These are phyloP conservation scores for Geum urbanum DNA, from an alignment of 306 rosid species.

Conservation along the genomic window DNA sequence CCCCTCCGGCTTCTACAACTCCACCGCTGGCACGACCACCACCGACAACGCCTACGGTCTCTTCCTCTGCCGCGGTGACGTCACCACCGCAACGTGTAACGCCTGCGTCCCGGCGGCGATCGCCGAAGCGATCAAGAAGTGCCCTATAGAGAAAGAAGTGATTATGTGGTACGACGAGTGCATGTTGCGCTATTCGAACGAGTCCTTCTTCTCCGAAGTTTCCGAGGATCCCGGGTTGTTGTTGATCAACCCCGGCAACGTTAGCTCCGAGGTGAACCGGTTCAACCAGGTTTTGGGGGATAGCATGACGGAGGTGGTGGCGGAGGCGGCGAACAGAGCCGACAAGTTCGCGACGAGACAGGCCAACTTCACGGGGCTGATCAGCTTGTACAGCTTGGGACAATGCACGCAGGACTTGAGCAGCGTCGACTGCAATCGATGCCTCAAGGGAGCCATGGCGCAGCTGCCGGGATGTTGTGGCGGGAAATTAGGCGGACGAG, in stretches of 20 bases:
- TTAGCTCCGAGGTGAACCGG: no score
- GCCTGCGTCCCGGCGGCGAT: conserved; percentile 37
- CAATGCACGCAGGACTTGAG: conserved; percentile 34
- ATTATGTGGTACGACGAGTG: conserved; percentile 51
- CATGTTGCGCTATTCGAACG: conserved; percentile 39
- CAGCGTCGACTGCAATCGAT: neutral
- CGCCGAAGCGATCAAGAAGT: neutral
- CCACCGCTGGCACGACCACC: neutral
- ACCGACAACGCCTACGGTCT: conserved; percentile 1
- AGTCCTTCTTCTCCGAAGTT: conserved; percentile 20
- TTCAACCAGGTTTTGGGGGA: no score
- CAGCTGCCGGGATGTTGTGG: neutral
- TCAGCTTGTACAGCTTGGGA: conserved; percentile 16
- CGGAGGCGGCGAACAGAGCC: neutral
- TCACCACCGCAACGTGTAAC: conserved; percentile 13
- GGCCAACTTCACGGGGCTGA: neutral
- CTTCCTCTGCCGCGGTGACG: conserved; percentile 19
- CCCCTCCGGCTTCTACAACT: conserved; percentile 13
- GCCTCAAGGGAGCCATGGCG: neutral
- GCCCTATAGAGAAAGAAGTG: conserved; percentile 37
- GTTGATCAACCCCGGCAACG: no score
- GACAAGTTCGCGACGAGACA: conserved; percentile 13
- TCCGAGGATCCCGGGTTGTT: no score
- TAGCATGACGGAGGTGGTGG: neutral
- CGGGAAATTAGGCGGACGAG: neutral